Evolutionary conservation across 257 asterid genomes (phyloP).

Genomic region (Solanum piurae): DNA sequence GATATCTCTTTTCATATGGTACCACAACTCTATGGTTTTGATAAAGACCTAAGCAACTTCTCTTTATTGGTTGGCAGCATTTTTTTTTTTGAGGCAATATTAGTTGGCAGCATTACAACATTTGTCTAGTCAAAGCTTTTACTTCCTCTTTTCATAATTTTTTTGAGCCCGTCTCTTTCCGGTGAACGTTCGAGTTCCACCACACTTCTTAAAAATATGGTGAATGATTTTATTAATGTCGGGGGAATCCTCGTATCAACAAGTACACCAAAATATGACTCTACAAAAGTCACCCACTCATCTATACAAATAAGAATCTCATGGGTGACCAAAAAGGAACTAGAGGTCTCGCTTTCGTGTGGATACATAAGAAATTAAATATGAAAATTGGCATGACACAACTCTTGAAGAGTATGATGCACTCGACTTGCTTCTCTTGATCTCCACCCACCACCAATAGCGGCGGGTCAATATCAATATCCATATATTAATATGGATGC

Average conservation of each 20-base stretch:
- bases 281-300: neutral
- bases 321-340: neutral
- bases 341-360: neutral
- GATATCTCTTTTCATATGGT: neutral
- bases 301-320: neutral
- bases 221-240: neutral
- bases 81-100: neutral
- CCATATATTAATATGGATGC: neutral
- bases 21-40: neutral
- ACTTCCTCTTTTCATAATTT: neutral
- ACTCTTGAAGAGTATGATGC: neutral
- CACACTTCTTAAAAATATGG: neutral
- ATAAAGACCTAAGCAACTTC: neutral
- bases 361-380: neutral
- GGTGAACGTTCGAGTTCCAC: neutral
- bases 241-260: neutral
- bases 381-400: neutral
- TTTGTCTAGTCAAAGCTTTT: neutral
- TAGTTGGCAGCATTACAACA: neutral
- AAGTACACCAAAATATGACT: neutral
- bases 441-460: neutral
- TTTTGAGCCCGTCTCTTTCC: neutral
- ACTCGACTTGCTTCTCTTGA: neutral
- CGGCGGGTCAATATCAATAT: neutral
- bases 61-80: neutral